Conservation (phyloP, 306 rosid genomes). For the Luffa aegyptiaca region DNA sequence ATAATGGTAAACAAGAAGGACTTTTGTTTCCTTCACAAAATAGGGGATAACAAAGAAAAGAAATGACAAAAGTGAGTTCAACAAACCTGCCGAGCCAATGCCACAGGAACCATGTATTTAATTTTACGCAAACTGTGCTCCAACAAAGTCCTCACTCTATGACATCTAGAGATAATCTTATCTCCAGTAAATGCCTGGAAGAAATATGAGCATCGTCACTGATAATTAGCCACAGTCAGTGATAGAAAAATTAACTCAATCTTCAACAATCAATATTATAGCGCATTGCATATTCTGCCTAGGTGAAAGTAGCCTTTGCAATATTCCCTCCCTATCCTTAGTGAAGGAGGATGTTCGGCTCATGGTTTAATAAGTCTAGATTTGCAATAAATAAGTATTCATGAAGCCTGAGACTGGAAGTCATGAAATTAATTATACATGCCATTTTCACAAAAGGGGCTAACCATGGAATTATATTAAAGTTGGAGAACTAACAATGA, state of each 20-base stretch:
- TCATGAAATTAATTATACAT: too few species aligned
- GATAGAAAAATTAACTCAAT: not conserved
- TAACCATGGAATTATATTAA: not conserved
- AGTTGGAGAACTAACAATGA: not conserved
- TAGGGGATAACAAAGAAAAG: not conserved
- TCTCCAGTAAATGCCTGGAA: slow-evolving; percentile 67
- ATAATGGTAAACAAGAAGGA: not conserved
- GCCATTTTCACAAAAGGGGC: not conserved
- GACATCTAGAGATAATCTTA: slow-evolving; percentile 39
- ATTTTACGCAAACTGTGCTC: slow-evolving; percentile 50
- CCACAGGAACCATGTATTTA: slow-evolving; percentile 53
- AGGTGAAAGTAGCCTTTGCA: not conserved
- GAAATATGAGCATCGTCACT: slow-evolving; percentile 11
- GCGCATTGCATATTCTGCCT: not conserved
- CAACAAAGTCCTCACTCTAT: slow-evolving; percentile 32
- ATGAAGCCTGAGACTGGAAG: not conserved
- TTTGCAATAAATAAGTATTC: not conserved
- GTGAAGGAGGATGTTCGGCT: not conserved
- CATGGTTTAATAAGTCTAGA: not conserved
- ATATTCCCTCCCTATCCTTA: not conserved
- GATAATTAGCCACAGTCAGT: not conserved
- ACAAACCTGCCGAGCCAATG: slow-evolving; percentile 64
- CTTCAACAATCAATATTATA: not conserved
- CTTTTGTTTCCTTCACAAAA: not conserved
- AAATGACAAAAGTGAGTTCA: slow-evolving; percentile 1